These are phyloP conservation scores for Penicillium steckii DNA, from an alignment of 495 filamentous ascomycete genomes.

Conservation along the genomic window DNA sequence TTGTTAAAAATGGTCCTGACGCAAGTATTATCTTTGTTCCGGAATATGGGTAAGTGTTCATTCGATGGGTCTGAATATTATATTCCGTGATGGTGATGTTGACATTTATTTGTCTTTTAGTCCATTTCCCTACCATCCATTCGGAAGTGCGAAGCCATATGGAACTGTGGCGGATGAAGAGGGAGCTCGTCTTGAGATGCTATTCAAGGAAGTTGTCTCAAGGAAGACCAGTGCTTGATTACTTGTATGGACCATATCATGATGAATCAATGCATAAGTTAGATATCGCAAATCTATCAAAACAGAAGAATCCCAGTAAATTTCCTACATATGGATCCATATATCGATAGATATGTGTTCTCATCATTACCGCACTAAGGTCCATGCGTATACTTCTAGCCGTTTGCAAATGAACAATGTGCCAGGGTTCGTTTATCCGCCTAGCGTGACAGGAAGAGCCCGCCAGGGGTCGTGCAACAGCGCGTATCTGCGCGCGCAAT, in stretches of 20 bases:
- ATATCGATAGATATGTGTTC: too few species aligned
- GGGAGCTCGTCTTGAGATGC: slow-evolving; percentile 16
- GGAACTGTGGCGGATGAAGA: slow-evolving; percentile 29
- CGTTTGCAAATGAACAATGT: too few species aligned
- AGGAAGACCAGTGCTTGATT: not conserved
- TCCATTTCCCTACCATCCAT: slow-evolving; percentile 32
- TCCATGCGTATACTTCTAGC: too few species aligned
- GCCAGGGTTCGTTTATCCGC: too few species aligned
- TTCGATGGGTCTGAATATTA: not conserved
- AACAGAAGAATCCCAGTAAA: too few species aligned
- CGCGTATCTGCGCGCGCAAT: too few species aligned
- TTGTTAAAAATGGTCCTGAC: slow-evolving; percentile 10
- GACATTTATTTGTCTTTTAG: slow-evolving; percentile 6
- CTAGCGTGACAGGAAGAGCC: too few species aligned
- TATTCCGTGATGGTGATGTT: not conserved
- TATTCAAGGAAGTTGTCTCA: slow-evolving; percentile 13
- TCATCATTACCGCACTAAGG: too few species aligned
- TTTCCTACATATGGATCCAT: too few species aligned
- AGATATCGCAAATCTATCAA: too few species aligned
- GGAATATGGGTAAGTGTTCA: slow-evolving; percentile 27
- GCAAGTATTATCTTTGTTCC: slow-evolving; percentile 24
- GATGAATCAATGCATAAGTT: not conserved
- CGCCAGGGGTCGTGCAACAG: not conserved
- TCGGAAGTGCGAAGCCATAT: slow-evolving; percentile 18
- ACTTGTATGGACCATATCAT: not conserved